Evolutionary conservation across 1,139 yeast species (phyloP).

Genomic region (Geotrichum reessii): DNA sequence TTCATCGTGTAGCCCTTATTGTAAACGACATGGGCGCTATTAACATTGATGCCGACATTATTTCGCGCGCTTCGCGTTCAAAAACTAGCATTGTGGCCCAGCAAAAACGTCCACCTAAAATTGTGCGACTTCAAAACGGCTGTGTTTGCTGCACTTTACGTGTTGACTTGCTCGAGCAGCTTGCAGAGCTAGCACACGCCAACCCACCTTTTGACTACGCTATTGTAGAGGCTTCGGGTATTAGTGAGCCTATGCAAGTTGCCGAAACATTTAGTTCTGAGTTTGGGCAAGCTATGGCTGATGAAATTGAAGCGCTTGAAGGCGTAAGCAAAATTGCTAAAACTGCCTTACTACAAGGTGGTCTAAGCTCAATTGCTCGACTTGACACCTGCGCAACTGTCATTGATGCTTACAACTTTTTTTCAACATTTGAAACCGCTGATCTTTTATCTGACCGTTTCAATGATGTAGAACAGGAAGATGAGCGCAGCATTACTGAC

Average conservation of each 20-base stretch:
- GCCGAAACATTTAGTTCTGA: conserved; percentile 46
- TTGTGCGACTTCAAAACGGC: conserved; percentile 45
- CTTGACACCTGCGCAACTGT: conserved; percentile 48
- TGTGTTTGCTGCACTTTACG: conserved; percentile 47
- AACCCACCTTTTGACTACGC: conserved; percentile 40
- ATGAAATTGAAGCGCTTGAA: conserved; percentile 31
- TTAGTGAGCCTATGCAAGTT: conserved; percentile 47
- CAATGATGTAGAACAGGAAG: conserved; percentile 39
- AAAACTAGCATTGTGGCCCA: conserved; percentile 37
- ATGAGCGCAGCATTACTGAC: conserved; percentile 44
- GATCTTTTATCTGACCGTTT: conserved; percentile 41
- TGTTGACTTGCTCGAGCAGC: conserved; percentile 44
- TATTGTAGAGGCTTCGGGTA: conserved; percentile 44
- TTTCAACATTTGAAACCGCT: conserved; percentile 41
- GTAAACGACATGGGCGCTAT: conserved; percentile 40
- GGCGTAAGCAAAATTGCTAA: conserved; percentile 24
- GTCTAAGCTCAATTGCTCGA: conserved; percentile 38
- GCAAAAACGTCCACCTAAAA: conserved; percentile 37
- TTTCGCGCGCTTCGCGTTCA: conserved; percentile 26
- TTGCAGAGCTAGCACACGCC: conserved; percentile 36
- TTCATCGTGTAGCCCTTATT: conserved; percentile 40
- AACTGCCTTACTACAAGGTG: conserved; percentile 39
- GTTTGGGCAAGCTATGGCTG: conserved; percentile 22
- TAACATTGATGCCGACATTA: conserved; percentile 42
- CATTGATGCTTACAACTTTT: conserved; percentile 41